These are phyloP conservation scores for Ephemerocybe angulata DNA, from an alignment of 768 basidiomycete species.

Conservation along the genomic window DNA sequence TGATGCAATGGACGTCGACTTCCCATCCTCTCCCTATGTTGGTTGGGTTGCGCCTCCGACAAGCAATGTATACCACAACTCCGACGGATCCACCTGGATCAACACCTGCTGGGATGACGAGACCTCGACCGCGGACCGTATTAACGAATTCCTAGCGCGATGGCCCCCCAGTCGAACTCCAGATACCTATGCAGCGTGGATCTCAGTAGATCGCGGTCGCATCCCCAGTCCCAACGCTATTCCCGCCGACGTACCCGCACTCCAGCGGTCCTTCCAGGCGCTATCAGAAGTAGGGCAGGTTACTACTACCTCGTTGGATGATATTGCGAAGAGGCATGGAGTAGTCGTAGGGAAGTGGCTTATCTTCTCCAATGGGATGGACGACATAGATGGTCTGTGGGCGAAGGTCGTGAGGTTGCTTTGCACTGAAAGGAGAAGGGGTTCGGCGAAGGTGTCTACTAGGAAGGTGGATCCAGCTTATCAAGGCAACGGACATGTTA, in stretches of 20 bases:
- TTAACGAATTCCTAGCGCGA: slow-evolving; percentile 27
- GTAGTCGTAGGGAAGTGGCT: slow-evolving; percentile 38
- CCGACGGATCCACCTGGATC: neutral
- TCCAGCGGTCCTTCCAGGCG: slow-evolving; percentile 15
- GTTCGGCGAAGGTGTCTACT: slow-evolving; percentile 34
- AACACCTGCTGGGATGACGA: slow-evolving; percentile 1
- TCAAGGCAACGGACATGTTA: slow-evolving; percentile 23
- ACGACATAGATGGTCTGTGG: slow-evolving; percentile 34
- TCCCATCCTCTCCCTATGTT: neutral
- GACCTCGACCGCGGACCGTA: slow-evolving; percentile 7
- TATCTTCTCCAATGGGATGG: slow-evolving; percentile 26
- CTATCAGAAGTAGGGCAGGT: slow-evolving; percentile 23
- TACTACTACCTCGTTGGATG: slow-evolving; percentile 29
- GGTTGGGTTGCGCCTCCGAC: neutral
- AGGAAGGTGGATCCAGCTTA: too few species aligned
- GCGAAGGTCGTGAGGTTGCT: slow-evolving; percentile 27
- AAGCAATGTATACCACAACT: neutral
- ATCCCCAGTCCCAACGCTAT: too few species aligned
- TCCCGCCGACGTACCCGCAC: slow-evolving; percentile 13
- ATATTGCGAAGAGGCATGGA: slow-evolving; percentile 29
- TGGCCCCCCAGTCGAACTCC: slow-evolving; percentile 40
- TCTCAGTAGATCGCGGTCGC: slow-evolving; percentile 27
- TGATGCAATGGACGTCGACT: neutral
- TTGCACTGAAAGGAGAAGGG: slow-evolving; percentile 25
- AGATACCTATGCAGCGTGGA: slow-evolving; percentile 30